Evolutionary conservation across 2,329 filamentous ascomycete genomes (phyloP), one percentile per base, ranked within the genome.

Genomic region (Aureobasidium sp.): DNA sequence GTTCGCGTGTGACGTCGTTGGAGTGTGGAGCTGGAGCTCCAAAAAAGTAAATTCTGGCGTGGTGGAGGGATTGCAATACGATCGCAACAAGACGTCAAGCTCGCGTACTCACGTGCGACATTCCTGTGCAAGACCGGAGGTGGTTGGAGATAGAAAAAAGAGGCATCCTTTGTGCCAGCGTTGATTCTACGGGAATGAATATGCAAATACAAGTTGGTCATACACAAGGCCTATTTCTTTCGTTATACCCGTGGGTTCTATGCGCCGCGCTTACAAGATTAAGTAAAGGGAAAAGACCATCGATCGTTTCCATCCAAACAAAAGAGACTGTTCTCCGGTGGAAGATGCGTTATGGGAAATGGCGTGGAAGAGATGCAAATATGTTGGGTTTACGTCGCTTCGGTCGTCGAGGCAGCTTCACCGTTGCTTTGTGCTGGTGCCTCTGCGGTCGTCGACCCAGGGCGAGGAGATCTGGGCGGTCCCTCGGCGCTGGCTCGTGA

Each of bases 401-500:
- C 49, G 22, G 39, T 39, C 19, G 49, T 27, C 33, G 49, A 48
- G 14, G 24, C 24, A n/a, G 15, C 31, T 39, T 53, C 49, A 15
- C 49, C 49, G 24, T 53, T 52, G 31, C 31, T 53, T 39, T 53
- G 49, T 27, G 52, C 52, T 19, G 52, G 37, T 35, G 19, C 37
- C 1, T 56, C 52, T 3, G 45, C 45, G 3, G 52, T 35, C 9
- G 37, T 19, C 24, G 52, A 1, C 31, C 22, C 19, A 9, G 56
- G 42, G 6, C 56, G 42, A 59, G 56, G 56, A 15, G 56, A 59
- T 49, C 33, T 48, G 15, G 42, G 42, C 6, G 57, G 37, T 24
- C 37, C 60, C 40, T 61, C 60, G 9, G 39, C 31, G n/a, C 60
- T 56, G 33, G 42, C 60, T 56, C 60, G 27, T 33, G 49, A 56